Percentiles rank a stretch among this genome's conserved stretches.
Conservation (phyloP, 2,329 filamentous ascomycete species). For the Phialophora expanda region DNA sequence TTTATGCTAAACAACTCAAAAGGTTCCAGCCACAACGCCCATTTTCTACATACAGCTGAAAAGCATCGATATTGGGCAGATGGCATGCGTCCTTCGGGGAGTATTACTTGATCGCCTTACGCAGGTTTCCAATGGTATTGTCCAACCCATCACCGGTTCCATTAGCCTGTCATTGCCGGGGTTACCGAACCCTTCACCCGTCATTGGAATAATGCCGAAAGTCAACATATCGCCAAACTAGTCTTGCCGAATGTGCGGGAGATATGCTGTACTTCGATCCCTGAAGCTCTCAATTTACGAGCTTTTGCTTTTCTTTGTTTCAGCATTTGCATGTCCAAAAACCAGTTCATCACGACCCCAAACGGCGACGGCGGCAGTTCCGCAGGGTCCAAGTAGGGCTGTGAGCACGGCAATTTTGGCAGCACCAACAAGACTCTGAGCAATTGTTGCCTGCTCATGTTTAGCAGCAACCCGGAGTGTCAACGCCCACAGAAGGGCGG, state of each 20-base stretch:
- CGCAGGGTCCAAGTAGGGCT: constrained; percentile 52
- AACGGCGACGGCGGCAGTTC: constrained; percentile 52
- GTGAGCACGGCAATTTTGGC: constrained; percentile 47
- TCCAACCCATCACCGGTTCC: not conserved
- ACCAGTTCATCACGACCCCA: constrained; percentile 58
- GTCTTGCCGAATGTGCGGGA: not conserved
- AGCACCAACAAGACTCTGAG: constrained; percentile 41
- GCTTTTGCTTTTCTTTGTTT: constrained; percentile 42
- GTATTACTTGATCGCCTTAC: no score
- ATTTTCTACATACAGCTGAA: not conserved
- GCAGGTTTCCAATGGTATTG: not conserved
- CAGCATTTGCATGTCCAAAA: constrained; percentile 43
- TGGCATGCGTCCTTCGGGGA: not conserved
- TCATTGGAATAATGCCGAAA: not conserved
- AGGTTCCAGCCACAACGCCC: not conserved
- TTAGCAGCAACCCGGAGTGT: constrained; percentile 45
- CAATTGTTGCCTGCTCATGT: constrained; percentile 39
- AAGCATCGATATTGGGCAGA: not conserved
- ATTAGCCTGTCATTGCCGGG: not conserved
- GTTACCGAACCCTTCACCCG: not conserved
- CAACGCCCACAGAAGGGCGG: constrained; percentile 54
- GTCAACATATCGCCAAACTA: not conserved
- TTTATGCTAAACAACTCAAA: not conserved
- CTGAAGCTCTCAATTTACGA: not conserved
- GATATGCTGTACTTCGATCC: not conserved